Evolutionary conservation across 129 eudicot species (phyloP).

Genomic region (Kitagawia praeruptora): DNA sequence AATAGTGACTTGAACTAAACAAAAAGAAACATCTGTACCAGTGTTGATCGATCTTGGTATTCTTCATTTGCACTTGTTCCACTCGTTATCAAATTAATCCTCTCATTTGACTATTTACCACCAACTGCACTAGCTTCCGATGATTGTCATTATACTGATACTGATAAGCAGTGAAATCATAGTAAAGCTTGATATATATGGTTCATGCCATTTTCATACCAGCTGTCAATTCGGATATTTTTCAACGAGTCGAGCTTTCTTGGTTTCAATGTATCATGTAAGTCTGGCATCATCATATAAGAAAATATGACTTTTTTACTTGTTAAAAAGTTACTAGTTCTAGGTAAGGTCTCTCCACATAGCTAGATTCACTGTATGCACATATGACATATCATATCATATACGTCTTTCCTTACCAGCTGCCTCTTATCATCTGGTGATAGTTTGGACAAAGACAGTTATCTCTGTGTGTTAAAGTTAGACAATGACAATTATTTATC

Average conservation of each 20-base stretch:
- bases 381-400: neutral
- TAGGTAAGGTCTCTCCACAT: neutral
- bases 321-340: neutral
- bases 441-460: neutral
- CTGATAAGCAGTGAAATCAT: neutral
- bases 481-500: neutral
- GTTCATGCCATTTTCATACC: neutral
- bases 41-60: neutral
- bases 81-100: neutral
- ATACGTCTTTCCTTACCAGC: neutral
- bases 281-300: neutral
- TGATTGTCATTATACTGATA: neutral
- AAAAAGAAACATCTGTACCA: neutral
- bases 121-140: neutral
- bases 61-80: neutral
- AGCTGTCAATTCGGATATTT: neutral
- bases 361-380: neutral
- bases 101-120: neutral
- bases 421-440: neutral
- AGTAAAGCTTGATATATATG: too few relatives aligned
- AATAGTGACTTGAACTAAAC: neutral
- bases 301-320: neutral
- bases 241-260: neutral
- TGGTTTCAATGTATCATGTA: neutral
- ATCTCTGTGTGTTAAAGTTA: neutral